Percentiles rank a stretch among this genome's conserved stretches.
phyloP scores from a whole-genome alignment of 768 basidiomycete genomes.

The Boletus rufocinnamomeus region DNA sequence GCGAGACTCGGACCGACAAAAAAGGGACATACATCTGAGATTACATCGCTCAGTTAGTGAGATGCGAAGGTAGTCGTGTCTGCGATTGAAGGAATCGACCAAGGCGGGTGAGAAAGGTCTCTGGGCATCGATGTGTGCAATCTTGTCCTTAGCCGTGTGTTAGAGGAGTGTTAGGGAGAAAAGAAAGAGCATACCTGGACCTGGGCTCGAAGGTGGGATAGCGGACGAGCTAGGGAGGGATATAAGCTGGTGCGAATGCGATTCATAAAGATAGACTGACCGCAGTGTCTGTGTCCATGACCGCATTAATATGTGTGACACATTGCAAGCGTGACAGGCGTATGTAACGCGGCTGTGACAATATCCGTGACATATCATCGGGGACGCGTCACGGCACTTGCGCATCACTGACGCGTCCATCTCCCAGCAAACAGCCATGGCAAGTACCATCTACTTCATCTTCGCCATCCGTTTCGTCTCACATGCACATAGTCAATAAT shows the following conservation, averaged over 20 bases:
- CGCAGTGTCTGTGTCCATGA: neutral
- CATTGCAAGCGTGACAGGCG: slow-evolving; percentile 5
- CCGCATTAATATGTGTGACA: neutral
- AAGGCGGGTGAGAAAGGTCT: slow-evolving; percentile 53
- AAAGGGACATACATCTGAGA: slow-evolving; percentile 62
- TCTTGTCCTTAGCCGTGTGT: slow-evolving; percentile 46
- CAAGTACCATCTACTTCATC: slow-evolving; percentile 11
- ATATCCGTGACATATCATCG: slow-evolving; percentile 3
- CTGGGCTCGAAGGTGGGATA: slow-evolving; percentile 18
- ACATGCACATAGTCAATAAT: slow-evolving; percentile 69
- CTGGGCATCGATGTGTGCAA: slow-evolving; percentile 53
- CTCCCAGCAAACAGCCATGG: slow-evolving; percentile 23
- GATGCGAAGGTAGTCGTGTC: slow-evolving; percentile 87
- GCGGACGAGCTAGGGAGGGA: slow-evolving; percentile 10
- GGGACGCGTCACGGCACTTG: slow-evolving; percentile 25
- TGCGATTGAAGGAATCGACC: slow-evolving; percentile 65
- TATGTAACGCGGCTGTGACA: slow-evolving; percentile 14
- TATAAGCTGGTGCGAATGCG: slow-evolving; percentile 7
- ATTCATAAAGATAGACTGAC: slow-evolving; percentile 6
- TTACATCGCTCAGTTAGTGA: slow-evolving; percentile 88
- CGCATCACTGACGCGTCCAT: slow-evolving; percentile 25
- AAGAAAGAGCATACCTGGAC: slow-evolving; percentile 21
- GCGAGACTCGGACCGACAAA: neutral
- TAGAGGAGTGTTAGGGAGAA: neutral
- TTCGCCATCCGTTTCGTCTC: neutral